A percentile compares a stretch with the other conserved stretches of the same genome.
Conservation (phyloP, 768 basidiomycete genomes). For the Boletus rubroflammeus region DNA sequence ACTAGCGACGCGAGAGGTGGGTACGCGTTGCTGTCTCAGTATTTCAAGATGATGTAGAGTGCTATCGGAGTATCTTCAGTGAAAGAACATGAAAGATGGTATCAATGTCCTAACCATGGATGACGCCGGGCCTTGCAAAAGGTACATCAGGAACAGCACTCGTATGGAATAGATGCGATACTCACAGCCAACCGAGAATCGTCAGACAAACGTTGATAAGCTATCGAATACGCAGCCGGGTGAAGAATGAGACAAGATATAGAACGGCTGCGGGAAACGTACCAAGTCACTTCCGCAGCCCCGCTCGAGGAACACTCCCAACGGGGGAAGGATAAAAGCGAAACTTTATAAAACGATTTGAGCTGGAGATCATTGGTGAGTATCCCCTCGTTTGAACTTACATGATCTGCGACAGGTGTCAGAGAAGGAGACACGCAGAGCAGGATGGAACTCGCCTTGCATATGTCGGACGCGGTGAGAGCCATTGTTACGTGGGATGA, state of each 20-base stretch:
- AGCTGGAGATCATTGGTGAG: constrained; percentile 5
- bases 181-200: constrained; percentile 76
- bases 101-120: constrained; percentile 47
- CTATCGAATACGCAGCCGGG: constrained; percentile 20
- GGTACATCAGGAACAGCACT: constrained; percentile 8
- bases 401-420: constrained; percentile 39
- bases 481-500: constrained; percentile 49
- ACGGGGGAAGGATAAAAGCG: constrained; percentile 74
- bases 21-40: constrained; percentile 32
- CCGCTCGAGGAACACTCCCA: constrained; percentile 86
- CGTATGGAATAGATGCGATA: constrained; percentile 4
- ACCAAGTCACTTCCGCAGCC: constrained; percentile 79
- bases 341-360: constrained; percentile 35
- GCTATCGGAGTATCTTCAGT: constrained; percentile 41
- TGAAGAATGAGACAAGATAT: background rate
- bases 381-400: constrained; percentile 18
- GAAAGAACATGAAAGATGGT: background rate
- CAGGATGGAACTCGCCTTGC: constrained; percentile 52
- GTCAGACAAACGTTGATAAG: constrained; percentile 78
- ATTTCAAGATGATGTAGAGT: constrained; percentile 79
- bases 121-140: constrained; percentile 62
- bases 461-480: constrained; percentile 69
- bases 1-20: background rate
- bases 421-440: background rate
- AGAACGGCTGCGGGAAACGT: constrained; percentile 26